phyloP scores from a whole-genome alignment of 2,329 filamentous ascomycete species.

The Sclerotinia subarctica region DNA sequence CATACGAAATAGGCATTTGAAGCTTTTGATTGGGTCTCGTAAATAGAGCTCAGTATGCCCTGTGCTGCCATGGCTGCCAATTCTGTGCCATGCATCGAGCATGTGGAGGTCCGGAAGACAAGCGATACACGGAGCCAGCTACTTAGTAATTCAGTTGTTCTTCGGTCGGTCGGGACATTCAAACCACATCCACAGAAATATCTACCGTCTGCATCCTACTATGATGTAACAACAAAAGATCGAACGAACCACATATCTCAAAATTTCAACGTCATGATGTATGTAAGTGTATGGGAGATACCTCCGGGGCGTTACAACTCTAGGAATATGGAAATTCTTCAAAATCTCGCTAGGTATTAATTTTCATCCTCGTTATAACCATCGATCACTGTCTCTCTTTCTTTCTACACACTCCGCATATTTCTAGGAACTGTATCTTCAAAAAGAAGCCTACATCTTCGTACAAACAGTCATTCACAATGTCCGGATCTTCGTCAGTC shows the following conservation, averaged over 20 bases:
- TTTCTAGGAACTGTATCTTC: not conserved
- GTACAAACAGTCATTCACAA: not conserved
- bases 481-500: conserved; percentile 39
- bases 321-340: not conserved
- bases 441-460: not conserved
- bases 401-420: not conserved
- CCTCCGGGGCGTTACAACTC: not conserved
- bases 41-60: conserved; percentile 2
- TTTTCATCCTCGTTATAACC: not conserved
- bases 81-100: not conserved
- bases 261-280: conserved; percentile 6
- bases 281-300: conserved; percentile 10
- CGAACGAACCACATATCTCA: conserved; percentile 2
- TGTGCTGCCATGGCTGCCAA: not conserved
- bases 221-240: conserved; percentile 15
- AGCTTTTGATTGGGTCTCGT: not conserved
- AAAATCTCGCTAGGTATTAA: conserved; percentile 9
- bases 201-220: not conserved
- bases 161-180: not conserved
- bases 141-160: not conserved
- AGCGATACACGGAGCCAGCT: not conserved
- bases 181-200: not conserved
- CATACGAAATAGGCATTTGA: not conserved
- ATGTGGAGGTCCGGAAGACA: conserved; percentile 1
- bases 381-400: not conserved